phyloP scores from a whole-genome alignment of 2,329 filamentous ascomycete genomes.

The Diaporthe velutina region DNA sequence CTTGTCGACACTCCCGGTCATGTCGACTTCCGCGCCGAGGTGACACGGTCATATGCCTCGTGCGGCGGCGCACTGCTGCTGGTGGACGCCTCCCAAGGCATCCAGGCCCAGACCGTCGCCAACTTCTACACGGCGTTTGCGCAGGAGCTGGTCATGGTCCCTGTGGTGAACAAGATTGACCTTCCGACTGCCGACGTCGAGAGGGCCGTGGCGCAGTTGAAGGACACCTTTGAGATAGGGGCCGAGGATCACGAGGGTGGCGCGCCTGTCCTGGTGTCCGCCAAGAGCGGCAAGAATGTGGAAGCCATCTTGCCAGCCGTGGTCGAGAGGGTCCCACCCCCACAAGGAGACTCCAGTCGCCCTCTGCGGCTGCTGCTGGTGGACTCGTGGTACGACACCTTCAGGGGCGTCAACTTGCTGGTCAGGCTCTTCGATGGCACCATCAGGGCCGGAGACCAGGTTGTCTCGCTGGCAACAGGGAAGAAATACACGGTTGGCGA shows the following conservation, averaged over 20 bases:
- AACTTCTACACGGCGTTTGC: constrained; percentile 99
- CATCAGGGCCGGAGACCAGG: constrained; percentile 83
- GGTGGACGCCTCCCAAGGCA: constrained; percentile 95
- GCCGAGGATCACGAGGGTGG: constrained; percentile 69
- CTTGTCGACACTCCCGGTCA: constrained; percentile 97
- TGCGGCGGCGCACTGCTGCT: constrained; percentile 93
- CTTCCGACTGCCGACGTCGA: constrained; percentile 90
- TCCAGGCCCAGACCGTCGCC: constrained; percentile 97
- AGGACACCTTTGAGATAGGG: constrained; percentile 88
- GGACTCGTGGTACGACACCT: constrained; percentile 98
- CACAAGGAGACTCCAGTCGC: constrained; percentile 78
- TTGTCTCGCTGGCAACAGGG: constrained; percentile 90
- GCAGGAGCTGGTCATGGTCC: constrained; percentile 87
- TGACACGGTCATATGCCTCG: constrained; percentile 94
- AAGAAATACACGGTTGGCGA: constrained; percentile 94
- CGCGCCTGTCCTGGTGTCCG: constrained; percentile 75
- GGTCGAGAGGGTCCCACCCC: constrained; percentile 86
- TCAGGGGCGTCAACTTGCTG: constrained; percentile 91
- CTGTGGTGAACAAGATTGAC: constrained; percentile 97
- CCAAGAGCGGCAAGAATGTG: constrained; percentile 94
- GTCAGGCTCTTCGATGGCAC: constrained; percentile 92
- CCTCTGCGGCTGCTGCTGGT: constrained; percentile 89
- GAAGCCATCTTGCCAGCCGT: constrained; percentile 85
- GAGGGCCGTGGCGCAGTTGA: constrained; percentile 87
- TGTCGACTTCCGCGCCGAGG: constrained; percentile 97